phyloP scores from a whole-genome alignment of 208 protist species.

The Trypanosoma caninum region DNA sequence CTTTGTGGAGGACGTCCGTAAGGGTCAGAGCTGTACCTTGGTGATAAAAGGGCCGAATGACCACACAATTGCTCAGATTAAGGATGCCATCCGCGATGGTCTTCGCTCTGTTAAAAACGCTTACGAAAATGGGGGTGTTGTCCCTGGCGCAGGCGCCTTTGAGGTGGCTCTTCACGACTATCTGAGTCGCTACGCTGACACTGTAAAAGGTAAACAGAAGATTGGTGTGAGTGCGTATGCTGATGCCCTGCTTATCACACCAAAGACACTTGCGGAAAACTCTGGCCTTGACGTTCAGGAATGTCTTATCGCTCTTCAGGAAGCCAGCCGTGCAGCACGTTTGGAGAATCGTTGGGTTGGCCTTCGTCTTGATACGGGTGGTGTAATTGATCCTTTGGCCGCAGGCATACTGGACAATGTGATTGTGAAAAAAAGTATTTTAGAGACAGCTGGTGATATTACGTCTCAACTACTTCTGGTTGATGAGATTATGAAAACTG shows the following conservation, averaged over 20 bases:
- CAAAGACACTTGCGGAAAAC: slow-evolving; percentile 99
- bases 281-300: slow-evolving; percentile 98
- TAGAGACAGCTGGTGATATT: slow-evolving; percentile 96
- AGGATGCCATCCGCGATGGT: slow-evolving; percentile 99
- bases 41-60: slow-evolving; percentile 99
- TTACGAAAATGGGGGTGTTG: slow-evolving; percentile 92
- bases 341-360: slow-evolving; percentile 86
- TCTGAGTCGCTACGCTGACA: slow-evolving; percentile 90
- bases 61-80: slow-evolving; percentile 99
- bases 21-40: slow-evolving; percentile 98
- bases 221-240: slow-evolving; percentile 98
- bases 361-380: slow-evolving; percentile 97
- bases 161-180: slow-evolving; percentile 95
- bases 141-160: slow-evolving; percentile 99
- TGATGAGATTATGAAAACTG: slow-evolving; percentile 99
- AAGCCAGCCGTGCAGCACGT: slow-evolving; percentile 72
- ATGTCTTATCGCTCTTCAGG: slow-evolving; percentile 94
- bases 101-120: slow-evolving; percentile 99
- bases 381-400: slow-evolving; percentile 91
- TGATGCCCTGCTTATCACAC: slow-evolving; percentile 98
- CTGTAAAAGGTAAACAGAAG: slow-evolving; percentile 89
- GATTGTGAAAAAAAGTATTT: slow-evolving; percentile 97
- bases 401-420: slow-evolving; percentile 99
- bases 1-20: slow-evolving; percentile 98
- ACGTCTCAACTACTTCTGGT: slow-evolving; percentile 98